phyloP scores from a whole-genome alignment of 306 rosid genomes.

The Luffa acutangula region DNA sequence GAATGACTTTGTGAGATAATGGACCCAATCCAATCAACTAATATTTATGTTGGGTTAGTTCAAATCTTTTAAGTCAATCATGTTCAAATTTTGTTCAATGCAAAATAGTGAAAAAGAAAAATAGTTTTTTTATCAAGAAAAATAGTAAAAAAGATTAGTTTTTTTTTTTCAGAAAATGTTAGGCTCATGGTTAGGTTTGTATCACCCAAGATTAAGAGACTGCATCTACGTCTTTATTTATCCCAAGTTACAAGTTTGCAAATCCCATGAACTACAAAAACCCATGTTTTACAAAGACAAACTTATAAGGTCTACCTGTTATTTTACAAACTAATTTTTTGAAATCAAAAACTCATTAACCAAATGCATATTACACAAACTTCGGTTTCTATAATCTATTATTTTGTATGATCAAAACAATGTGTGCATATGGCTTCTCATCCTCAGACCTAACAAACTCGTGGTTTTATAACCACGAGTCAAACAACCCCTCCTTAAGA shows the following conservation, averaged over 20 bases:
- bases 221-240: background rate
- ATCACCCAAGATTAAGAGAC: background rate
- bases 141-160: background rate
- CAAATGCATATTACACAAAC: background rate
- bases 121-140: background rate
- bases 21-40: background rate
- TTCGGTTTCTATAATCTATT: background rate
- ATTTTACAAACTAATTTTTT: background rate
- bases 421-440: background rate
- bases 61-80: background rate
- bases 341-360: background rate
- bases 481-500: background rate
- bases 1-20: background rate
- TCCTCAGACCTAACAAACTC: background rate
- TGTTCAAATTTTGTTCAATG: background rate
- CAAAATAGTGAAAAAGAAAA: background rate
- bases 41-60: background rate
- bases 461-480: background rate
- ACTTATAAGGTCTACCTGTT: background rate
- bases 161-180: background rate
- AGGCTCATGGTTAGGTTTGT: background rate
- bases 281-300: background rate
- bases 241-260: background rate
- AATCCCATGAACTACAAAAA: background rate
- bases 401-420: background rate